These are phyloP conservation scores for Choiromyces venosus DNA, from an alignment of 495 filamentous ascomycete genomes.

Conservation along the genomic window DNA sequence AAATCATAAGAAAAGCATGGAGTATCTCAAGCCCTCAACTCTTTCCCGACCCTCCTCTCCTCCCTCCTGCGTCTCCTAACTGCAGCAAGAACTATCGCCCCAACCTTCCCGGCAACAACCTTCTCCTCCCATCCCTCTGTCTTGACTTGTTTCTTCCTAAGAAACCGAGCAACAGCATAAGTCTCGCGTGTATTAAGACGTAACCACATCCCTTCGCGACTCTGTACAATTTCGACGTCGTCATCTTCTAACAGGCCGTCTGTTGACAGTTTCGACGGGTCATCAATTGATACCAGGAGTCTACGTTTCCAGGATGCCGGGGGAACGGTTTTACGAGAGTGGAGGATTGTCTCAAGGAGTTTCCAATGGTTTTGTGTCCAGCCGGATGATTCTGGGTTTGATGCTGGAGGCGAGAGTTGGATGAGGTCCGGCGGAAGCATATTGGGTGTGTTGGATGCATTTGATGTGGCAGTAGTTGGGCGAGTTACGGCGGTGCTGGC, in stretches of 20 bases:
- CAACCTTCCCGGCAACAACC: conserved; percentile 31
- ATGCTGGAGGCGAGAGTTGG: background rate
- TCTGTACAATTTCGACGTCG: background rate
- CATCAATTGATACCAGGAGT: conserved; percentile 25
- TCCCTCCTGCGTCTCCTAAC: conserved; percentile 27
- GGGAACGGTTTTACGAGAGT: conserved; percentile 5
- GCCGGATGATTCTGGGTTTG: background rate
- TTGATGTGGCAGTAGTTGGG: background rate
- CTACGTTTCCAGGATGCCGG: conserved; percentile 5
- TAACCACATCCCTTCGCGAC: background rate
- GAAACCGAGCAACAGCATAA: background rate
- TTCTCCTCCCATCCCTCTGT: conserved; percentile 19
- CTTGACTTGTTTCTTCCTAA: background rate
- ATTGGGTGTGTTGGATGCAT: background rate
- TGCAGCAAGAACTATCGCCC: conserved; percentile 15
- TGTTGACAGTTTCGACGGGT: conserved; percentile 15
- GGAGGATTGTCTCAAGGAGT: conserved; percentile 25
- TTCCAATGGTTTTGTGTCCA: conserved; percentile 29
- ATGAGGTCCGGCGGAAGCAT: conserved; percentile 10
- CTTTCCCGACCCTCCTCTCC: conserved; percentile 1
- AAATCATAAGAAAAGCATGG: background rate
- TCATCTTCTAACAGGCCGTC: conserved; percentile 5
- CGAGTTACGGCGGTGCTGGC: background rate
- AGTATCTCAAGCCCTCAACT: background rate
- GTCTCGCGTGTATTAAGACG: background rate